Conservation (phyloP, 2,329 filamentous ascomycete genomes). For the Botrytis aclada region DNA sequence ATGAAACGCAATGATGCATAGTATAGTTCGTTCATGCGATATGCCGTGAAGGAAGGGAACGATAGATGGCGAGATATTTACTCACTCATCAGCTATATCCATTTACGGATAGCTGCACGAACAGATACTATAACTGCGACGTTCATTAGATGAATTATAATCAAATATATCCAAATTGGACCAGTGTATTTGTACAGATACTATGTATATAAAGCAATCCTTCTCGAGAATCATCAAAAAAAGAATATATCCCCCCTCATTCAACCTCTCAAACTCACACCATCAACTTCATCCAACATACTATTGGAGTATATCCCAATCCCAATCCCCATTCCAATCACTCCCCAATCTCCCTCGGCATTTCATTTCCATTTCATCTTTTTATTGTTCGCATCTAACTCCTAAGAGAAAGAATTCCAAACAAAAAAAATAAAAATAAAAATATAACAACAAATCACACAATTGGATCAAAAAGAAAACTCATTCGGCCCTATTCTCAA, state of each 20-base stretch:
- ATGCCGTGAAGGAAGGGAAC: not conserved
- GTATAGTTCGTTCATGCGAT: not conserved
- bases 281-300: not conserved
- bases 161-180: not conserved
- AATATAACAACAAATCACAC: constrained; percentile 8
- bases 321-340: not conserved
- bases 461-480: not conserved
- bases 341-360: not conserved
- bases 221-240: not conserved
- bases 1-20: not conserved
- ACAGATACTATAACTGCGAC: not conserved
- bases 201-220: not conserved
- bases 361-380: not conserved
- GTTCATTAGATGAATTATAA: not conserved
- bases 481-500: constrained; percentile 16
- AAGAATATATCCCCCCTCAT: not conserved
- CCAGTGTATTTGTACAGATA: not conserved
- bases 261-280: not conserved
- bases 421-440: not conserved
- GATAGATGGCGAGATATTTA: not conserved
- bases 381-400: not conserved
- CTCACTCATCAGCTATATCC: not conserved
- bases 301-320: not conserved
- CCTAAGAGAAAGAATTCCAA: not conserved
- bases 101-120: not conserved